Evolutionary conservation across 2,329 filamentous ascomycete species (phyloP).

Genomic region (Alternaria hordeiaustralica): DNA sequence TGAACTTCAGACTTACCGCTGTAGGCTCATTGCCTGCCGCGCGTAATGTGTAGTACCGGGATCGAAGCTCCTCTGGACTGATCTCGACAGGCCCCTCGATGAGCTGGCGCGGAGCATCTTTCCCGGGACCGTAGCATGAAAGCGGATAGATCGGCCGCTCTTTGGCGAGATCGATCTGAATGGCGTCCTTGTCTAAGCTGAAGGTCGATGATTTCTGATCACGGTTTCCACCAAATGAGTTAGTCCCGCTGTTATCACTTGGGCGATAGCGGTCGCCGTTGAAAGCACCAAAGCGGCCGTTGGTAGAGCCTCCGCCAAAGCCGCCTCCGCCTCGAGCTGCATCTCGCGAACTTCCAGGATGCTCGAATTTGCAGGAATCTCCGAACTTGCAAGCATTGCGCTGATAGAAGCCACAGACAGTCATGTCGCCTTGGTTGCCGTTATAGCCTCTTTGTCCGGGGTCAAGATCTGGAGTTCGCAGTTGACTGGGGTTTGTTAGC

Average conservation of each 20-base stretch:
- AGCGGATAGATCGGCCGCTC: conserved; percentile 85
- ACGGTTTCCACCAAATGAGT: conserved; percentile 43
- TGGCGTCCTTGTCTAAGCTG: conserved; percentile 37
- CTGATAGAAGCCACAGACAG: conserved; percentile 69
- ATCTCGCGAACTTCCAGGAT: conserved; percentile 56
- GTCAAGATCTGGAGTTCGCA: neutral
- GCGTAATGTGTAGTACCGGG: conserved; percentile 71
- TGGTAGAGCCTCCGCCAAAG: conserved; percentile 32
- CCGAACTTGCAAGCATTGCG: conserved; percentile 71
- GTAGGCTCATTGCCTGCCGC: conserved; percentile 65
- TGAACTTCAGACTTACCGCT: conserved; percentile 52
- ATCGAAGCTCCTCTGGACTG: conserved; percentile 84
- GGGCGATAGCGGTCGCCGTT: conserved; percentile 44
- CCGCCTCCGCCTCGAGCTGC: conserved; percentile 33
- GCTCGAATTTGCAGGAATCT: conserved; percentile 67
- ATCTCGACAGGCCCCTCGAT: conserved; percentile 85
- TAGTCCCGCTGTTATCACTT: conserved; percentile 31
- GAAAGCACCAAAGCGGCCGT: conserved; percentile 63
- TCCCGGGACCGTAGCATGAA: conserved; percentile 82
- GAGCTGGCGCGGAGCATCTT: conserved; percentile 78
- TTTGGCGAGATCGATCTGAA: conserved; percentile 65
- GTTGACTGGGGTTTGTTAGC: conserved; percentile 23
- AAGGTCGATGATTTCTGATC: conserved; percentile 31
- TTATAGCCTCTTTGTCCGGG: neutral
- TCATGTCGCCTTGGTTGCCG: conserved; percentile 37